A percentile compares a stretch with the other conserved stretches of the same genome.
These are phyloP conservation scores for Fistulinella prunicolor DNA, from an alignment of 768 basidiomycete species.

Conservation along the genomic window DNA sequence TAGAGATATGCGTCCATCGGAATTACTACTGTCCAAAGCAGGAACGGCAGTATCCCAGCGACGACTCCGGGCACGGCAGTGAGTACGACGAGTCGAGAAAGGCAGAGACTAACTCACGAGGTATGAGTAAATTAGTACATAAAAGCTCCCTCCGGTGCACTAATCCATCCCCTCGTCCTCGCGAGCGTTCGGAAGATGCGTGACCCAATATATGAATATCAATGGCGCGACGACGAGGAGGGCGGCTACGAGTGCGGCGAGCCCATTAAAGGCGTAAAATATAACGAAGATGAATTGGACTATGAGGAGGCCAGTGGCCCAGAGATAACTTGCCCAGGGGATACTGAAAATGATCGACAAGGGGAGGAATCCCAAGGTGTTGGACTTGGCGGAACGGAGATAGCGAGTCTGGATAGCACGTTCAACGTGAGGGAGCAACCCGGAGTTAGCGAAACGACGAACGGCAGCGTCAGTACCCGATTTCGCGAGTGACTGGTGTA, in stretches of 20 bases:
- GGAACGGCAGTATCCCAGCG: no score
- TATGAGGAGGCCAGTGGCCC: conserved; percentile 37
- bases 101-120: no score
- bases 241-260: conserved; percentile 11
- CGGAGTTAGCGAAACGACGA: conserved; percentile 14
- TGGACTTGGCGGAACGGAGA: conserved; percentile 35
- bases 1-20: no score
- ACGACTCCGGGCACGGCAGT: no score
- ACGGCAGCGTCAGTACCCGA: conserved; percentile 42
- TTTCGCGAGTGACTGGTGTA: conserved; percentile 19
- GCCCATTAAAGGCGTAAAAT: conserved; percentile 6
- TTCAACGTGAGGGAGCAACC: neutral
- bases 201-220: neutral
- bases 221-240: conserved; percentile 6
- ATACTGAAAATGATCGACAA: conserved; percentile 51
- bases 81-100: no score
- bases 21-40: no score
- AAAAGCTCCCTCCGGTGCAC: no score
- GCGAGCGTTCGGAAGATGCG: no score
- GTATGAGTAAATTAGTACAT: no score
- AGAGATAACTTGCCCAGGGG: conserved; percentile 53
- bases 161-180: no score
- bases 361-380: conserved; percentile 45
- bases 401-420: conserved; percentile 27
- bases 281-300: conserved; percentile 26